These are phyloP conservation scores for Lagenidium giganteum DNA, from an alignment of 352 stramenopile genomes.

Conservation along the genomic window DNA sequence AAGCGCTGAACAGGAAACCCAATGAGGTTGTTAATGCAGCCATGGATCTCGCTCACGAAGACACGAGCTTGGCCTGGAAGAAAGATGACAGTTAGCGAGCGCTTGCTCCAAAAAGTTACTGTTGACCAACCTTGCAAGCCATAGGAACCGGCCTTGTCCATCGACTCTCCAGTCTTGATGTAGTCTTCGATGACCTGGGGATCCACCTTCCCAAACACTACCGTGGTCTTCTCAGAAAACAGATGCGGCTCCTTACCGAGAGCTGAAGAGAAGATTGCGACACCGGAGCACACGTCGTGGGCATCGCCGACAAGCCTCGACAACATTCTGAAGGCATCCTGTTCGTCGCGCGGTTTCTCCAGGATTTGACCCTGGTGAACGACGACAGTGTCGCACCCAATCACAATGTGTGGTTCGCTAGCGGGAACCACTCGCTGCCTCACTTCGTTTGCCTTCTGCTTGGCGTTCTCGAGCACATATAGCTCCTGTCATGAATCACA, in stretches of 20 bases:
- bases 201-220: conserved; percentile 54
- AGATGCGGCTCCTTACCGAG: conserved; percentile 50
- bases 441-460: conserved; percentile 75
- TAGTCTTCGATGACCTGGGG: conserved; percentile 78
- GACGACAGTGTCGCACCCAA: conserved; percentile 88
- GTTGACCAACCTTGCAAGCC: conserved; percentile 81
- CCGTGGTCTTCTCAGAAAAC: conserved; percentile 63
- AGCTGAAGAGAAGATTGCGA: conserved; percentile 63
- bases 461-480: conserved; percentile 79
- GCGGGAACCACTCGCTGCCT: conserved; percentile 31
- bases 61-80: conserved; percentile 45
- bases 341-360: conserved; percentile 85
- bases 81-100: no score
- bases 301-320: conserved; percentile 51
- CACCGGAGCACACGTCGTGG: conserved; percentile 86
- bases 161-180: conserved; percentile 84
- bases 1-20: conserved; percentile 84
- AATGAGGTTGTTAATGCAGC: conserved; percentile 91
- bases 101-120: no score
- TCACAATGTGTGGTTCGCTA: conserved; percentile 45
- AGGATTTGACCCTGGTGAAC: conserved; percentile 82
- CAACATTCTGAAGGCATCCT: conserved; percentile 81
- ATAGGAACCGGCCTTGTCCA: conserved; percentile 91
- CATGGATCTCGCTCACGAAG: conserved; percentile 76
- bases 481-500: conserved; percentile 28